phyloP scores from a whole-genome alignment of 805 yeast species.

The Starmera amethionina region DNA sequence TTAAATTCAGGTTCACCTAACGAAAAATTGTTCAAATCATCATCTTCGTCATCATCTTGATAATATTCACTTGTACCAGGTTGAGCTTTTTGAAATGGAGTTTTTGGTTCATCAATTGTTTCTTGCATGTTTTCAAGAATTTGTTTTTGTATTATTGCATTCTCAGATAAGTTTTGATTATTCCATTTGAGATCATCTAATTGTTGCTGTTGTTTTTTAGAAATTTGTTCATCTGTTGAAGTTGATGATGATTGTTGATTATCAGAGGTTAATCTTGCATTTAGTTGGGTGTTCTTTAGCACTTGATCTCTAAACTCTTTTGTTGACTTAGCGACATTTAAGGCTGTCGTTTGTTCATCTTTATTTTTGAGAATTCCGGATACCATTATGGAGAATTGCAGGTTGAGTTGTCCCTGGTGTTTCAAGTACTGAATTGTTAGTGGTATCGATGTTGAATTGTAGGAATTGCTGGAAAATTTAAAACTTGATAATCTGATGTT shows the following conservation, averaged over 20 bases:
- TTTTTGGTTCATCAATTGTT: slow-evolving; percentile 88
- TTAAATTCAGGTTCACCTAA: slow-evolving; percentile 48
- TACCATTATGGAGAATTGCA: too few species aligned
- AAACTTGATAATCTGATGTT: too few species aligned
- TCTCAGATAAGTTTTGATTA: slow-evolving; percentile 58
- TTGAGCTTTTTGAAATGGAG: slow-evolving; percentile 88
- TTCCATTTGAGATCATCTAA: slow-evolving; percentile 67
- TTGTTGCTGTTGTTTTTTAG: slow-evolving; percentile 2
- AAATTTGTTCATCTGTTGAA: slow-evolving; percentile 4
- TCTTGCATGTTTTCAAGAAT: slow-evolving; percentile 31
- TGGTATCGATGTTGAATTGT: too few species aligned
- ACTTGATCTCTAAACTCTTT: slow-evolving; percentile 55
- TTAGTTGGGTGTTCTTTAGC: slow-evolving; percentile 66
- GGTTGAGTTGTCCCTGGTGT: too few species aligned
- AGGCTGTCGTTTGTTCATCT: slow-evolving; percentile 18
- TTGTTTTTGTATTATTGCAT: slow-evolving; percentile 61
- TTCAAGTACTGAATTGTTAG: too few species aligned
- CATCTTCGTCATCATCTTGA: slow-evolving; percentile 48
- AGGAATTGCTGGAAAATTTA: too few species aligned
- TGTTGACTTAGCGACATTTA: slow-evolving; percentile 25
- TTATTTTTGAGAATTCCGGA: slow-evolving; percentile 47
- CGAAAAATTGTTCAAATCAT: slow-evolving; percentile 39
- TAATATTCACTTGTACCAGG: slow-evolving; percentile 72
- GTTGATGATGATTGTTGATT: background rate
- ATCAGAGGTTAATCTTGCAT: slow-evolving; percentile 40